Percentiles rank a stretch among this genome's conserved stretches.
Evolutionary conservation across 768 basidiomycete genomes (phyloP).

Genomic region (Termitomyces bulborhizus): DNA sequence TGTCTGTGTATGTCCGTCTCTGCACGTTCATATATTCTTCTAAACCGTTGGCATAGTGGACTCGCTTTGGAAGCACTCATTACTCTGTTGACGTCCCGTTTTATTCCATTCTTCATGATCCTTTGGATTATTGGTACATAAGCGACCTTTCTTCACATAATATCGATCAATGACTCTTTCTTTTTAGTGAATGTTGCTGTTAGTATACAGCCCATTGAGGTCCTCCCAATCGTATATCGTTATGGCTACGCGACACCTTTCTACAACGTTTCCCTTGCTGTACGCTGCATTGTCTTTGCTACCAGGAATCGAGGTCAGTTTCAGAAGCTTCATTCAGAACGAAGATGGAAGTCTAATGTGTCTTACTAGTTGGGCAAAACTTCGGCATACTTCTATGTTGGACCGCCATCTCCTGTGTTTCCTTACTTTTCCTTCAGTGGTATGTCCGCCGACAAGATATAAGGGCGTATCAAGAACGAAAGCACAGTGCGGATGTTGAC

Average conservation of each 20-base stretch:
- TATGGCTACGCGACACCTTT: slow-evolving; percentile 72
- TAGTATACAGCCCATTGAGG: slow-evolving; percentile 49
- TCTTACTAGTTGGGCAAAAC: slow-evolving; percentile 47
- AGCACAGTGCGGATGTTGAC: neutral
- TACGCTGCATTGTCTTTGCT: slow-evolving; percentile 58
- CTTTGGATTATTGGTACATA: slow-evolving; percentile 57
- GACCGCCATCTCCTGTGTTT: slow-evolving; percentile 47
- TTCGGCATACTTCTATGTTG: slow-evolving; percentile 56
- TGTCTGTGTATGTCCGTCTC: slow-evolving; percentile 38
- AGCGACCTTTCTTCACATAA: neutral
- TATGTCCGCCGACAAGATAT: slow-evolving; percentile 19
- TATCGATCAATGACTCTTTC: neutral
- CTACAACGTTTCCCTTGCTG: slow-evolving; percentile 59
- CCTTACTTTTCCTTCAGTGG: slow-evolving; percentile 47
- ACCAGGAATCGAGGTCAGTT: slow-evolving; percentile 37
- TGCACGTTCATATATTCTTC: neutral
- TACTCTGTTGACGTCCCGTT: slow-evolving; percentile 50
- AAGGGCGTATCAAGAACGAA: neutral
- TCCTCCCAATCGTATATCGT: slow-evolving; percentile 50
- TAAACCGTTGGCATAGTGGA: slow-evolving; percentile 31
- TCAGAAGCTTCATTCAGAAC: neutral
- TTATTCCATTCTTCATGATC: slow-evolving; percentile 60
- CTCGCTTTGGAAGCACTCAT: slow-evolving; percentile 58
- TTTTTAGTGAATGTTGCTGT: slow-evolving; percentile 55
- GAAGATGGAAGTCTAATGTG: neutral